Base-by-base conservation (phyloP, 768 basidiomycete genomes). In the Suillus alpinus region DNA sequence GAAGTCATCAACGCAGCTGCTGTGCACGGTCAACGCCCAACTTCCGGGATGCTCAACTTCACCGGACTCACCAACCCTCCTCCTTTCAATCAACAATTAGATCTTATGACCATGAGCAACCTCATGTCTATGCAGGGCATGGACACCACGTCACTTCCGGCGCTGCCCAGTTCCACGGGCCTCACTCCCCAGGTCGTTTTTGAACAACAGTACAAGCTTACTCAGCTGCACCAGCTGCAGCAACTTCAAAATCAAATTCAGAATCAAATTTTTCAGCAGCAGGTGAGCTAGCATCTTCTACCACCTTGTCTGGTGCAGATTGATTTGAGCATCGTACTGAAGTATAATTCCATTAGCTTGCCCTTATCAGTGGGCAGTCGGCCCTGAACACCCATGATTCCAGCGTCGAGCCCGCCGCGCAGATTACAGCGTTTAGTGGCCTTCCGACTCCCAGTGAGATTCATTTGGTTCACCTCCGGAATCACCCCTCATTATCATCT, bases 201-300 rank as follows among this genome's bases (percentile, higher is more conserved):
- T 44, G 88, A 91, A 68, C 89, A 92, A 66, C 90, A 92, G 71
- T 83, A 91, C 76, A 89, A 88, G 71, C 79, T 93, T 49, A 82
- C 83, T 2, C 89, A 91, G 71, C 77, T 94, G 3, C 92, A 89
- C 63, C 86, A 89, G 70, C 77, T 90, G 9, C 89, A 89, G 68
- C 86, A 90, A 70, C 77, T 88, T 13, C 91, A 95, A 69, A 87
- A 88, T 61, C 89, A 92, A 76, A 90, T 93, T 60, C 91, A 95
- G 71, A 86, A 87, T 60, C 89, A 92, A 78, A 90, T 93, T 62
- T 91, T 94, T 61, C 92, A 94, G 68, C 92, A 94, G 70, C 93
- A 94, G 86, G 93, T 89, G 59, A 63, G 83, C 70, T 56, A 29
- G 8, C 26, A 49, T 7, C 23, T 56, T 14, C 40, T 59, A 73